These are phyloP conservation scores for Pisolithus sp. DNA, from an alignment of 768 basidiomycete species.

Conservation along the genomic window DNA sequence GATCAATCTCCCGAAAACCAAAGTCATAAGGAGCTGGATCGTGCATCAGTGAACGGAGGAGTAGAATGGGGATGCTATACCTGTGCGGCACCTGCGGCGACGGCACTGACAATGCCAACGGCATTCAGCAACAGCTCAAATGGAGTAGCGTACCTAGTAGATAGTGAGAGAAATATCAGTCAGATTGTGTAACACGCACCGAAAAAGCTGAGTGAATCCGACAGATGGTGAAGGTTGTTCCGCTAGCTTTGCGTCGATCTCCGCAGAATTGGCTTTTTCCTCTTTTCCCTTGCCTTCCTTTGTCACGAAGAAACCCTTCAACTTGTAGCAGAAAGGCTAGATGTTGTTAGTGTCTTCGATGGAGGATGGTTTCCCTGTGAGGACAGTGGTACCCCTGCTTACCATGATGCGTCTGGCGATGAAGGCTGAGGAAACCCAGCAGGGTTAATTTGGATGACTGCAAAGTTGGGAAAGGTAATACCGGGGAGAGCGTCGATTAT, in stretches of 20 bases:
- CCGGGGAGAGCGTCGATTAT: too few relatives aligned
- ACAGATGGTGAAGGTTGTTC: slow-evolving; percentile 32
- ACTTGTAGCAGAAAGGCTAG: not conserved
- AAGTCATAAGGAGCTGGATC: slow-evolving; percentile 67
- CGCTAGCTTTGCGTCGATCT: slow-evolving; percentile 12
- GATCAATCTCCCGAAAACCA: slow-evolving; percentile 81
- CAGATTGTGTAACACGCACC: slow-evolving; percentile 26
- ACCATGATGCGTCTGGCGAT: slow-evolving; percentile 29
- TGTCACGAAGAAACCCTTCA: slow-evolving; percentile 4
- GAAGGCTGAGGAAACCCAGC: not conserved
- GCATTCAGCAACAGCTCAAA: slow-evolving; percentile 61
- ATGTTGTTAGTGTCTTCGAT: not conserved
- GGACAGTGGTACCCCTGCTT: slow-evolving; percentile 36
- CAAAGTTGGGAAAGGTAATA: too few relatives aligned
- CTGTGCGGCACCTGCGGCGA: slow-evolving; percentile 80
- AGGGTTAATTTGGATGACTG: too few relatives aligned
- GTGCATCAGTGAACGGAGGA: not conserved
- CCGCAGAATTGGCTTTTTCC: slow-evolving; percentile 3
- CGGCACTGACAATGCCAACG: slow-evolving; percentile 68
- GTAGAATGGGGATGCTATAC: slow-evolving; percentile 29
- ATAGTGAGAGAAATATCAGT: not conserved
- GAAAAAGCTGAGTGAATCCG: slow-evolving; percentile 40
- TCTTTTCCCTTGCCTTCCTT: slow-evolving; percentile 30
- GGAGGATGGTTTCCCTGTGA: slow-evolving; percentile 38
- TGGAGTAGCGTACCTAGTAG: slow-evolving; percentile 61